Percentiles rank a stretch among this genome's conserved stretches.
Conservation (phyloP, 1,284 basidiomycete genomes). For the Pseudozyma tsukubaensis region DNA sequence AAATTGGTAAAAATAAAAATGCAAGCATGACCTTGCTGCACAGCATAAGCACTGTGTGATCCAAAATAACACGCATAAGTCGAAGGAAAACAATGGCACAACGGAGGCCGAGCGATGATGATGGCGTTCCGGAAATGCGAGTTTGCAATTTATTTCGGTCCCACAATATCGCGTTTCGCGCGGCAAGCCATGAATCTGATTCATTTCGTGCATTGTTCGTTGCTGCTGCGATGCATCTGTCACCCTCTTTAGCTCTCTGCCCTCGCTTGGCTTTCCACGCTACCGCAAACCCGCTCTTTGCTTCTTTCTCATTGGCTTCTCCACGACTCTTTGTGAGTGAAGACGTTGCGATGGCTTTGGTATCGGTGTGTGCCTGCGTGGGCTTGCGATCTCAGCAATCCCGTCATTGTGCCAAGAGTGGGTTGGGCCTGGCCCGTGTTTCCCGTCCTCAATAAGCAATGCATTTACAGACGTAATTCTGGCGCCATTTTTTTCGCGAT, state of each 20-base stretch:
- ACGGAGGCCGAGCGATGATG: no score
- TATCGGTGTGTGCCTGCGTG: background rate
- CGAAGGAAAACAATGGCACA: no score
- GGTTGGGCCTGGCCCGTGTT: constrained; percentile 4
- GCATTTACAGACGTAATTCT: background rate
- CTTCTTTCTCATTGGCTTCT: background rate
- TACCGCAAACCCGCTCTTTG: constrained; percentile 10
- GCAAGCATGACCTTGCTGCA: no score
- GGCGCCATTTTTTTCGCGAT: background rate
- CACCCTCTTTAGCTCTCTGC: background rate
- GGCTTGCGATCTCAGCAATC: background rate
- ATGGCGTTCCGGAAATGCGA: no score
- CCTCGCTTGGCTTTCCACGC: constrained; percentile 8
- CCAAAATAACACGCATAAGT: no score
- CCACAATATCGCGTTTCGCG: no score
- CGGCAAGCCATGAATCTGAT: background rate
- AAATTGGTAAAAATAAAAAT: no score
- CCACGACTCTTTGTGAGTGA: background rate
- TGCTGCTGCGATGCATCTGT: no score
- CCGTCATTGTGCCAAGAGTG: background rate
- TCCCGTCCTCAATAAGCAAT: constrained; percentile 6
- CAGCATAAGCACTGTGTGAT: no score
- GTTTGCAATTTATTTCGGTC: no score
- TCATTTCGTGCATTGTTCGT: background rate
- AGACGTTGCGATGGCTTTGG: background rate